Evolutionary conservation across 371 early-diverging fungal species (phyloP).

Genomic region (Mortierella sp.): DNA sequence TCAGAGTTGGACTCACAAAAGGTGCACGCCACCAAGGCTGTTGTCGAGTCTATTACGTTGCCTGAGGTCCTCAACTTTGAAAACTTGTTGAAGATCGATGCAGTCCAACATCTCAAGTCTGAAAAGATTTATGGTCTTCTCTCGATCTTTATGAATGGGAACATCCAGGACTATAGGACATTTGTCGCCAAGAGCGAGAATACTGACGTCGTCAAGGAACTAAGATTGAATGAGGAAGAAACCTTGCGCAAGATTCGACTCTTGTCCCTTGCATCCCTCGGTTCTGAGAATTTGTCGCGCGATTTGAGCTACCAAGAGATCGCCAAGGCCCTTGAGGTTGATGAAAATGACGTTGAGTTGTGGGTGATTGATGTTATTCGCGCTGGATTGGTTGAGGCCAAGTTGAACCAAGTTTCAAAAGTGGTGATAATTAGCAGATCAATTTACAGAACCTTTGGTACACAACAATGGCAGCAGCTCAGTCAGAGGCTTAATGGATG

Average conservation of each 20-base stretch:
- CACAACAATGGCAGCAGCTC: slow-evolving; percentile 85
- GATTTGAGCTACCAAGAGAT: slow-evolving; percentile 82
- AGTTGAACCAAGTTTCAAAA: slow-evolving; percentile 91
- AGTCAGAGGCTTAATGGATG: slow-evolving; percentile 78
- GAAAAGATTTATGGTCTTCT: slow-evolving; percentile 75
- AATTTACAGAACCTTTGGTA: slow-evolving; percentile 86
- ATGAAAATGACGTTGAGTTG: slow-evolving; percentile 87
- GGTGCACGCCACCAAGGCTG: slow-evolving; percentile 55
- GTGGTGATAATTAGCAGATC: slow-evolving; percentile 82
- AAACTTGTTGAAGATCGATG: slow-evolving; percentile 75
- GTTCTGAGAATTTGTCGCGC: slow-evolving; percentile 77
- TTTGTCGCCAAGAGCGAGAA: slow-evolving; percentile 65
- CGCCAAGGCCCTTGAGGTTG: slow-evolving; percentile 79
- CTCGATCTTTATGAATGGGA: slow-evolving; percentile 81
- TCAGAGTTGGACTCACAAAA: slow-evolving; percentile 62
- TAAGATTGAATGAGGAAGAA: slow-evolving; percentile 69
- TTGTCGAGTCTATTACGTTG: slow-evolving; percentile 73
- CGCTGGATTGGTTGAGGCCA: slow-evolving; percentile 92
- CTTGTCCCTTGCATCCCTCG: slow-evolving; percentile 86
- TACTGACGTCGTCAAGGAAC: slow-evolving; percentile 63
- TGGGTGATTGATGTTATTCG: slow-evolving; percentile 95
- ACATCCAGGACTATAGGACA: slow-evolving; percentile 73
- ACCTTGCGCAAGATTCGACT: slow-evolving; percentile 86
- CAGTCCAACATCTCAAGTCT: slow-evolving; percentile 69
- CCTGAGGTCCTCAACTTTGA: slow-evolving; percentile 86